Percentiles rank a stretch among this genome's conserved stretches.
Evolutionary conservation across 2,329 filamentous ascomycete genomes (phyloP).

Genomic region (Cladosporium cucumerinum): DNA sequence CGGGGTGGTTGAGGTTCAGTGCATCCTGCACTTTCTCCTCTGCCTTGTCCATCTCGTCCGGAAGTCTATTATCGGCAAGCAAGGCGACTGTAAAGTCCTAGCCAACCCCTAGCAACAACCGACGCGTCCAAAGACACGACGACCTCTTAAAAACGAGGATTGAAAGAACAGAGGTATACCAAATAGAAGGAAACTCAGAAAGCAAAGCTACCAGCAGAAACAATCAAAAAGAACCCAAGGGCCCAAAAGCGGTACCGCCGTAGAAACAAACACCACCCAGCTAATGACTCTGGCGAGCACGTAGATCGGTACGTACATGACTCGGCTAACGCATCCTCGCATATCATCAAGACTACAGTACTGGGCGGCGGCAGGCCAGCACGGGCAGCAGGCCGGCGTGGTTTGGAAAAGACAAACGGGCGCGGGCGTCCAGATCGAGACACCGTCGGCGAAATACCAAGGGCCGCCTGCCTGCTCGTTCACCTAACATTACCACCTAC

Average conservation of each 20-base stretch:
- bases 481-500: too few species aligned
- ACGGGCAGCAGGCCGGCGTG: not conserved
- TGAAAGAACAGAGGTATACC: not conserved
- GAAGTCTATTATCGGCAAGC: not conserved
- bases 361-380: not conserved
- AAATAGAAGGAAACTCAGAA: not conserved
- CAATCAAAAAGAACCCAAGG: not conserved
- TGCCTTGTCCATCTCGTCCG: constrained; percentile 20
- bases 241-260: not conserved
- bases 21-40: constrained; percentile 25
- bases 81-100: not conserved
- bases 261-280: not conserved
- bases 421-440: not conserved
- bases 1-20: constrained; percentile 28
- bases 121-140: not conserved
- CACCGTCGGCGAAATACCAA: constrained; percentile 2
- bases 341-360: not conserved
- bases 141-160: not conserved
- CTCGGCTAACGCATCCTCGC: not conserved
- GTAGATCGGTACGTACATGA: not conserved
- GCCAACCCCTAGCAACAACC: not conserved
- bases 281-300: not conserved
- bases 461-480: not conserved
- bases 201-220: not conserved
- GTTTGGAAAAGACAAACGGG: not conserved